Base-by-base conservation (phyloP, 2,329 filamentous ascomycete species). In the Huntiella savannae region DNA sequence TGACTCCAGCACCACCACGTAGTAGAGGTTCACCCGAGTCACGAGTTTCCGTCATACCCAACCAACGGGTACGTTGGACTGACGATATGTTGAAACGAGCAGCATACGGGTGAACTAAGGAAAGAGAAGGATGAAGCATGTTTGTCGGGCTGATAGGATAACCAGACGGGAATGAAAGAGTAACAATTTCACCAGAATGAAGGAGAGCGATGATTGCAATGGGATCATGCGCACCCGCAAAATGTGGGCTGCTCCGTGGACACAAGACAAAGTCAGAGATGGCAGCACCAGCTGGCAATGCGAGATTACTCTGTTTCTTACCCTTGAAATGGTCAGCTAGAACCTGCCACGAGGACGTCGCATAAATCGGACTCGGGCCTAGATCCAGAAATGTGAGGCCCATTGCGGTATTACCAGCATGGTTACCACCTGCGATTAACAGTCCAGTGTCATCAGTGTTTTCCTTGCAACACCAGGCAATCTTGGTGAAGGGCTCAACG, bases 371-470 rank as follows among this genome's bases (percentile, higher is more conserved):
- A 5, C 88, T 95, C 41, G 77, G 64, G 2, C 91, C 91, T 48
- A 98, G 68, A 53, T 98, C 91, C 48, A 96, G 69, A 53, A 96
- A 88, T 1, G 82, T 93, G 51, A 98, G 62, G 4, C 83, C 84
- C 59, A 82, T 86, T 4, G 76, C 71, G 4, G 74, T 67, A 35
- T 76, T 70, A 13, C 79, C 78, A 0, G 73, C 70, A 1, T 73
- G 67, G 51, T 80, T 73, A 4, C 91, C 91, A 28, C 91, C 91
- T 2, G 86, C 82, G 47, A 98, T 71, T 35, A 98, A 63, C 17
- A 98, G 68, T 1, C 79, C 88, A 13, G 86, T 96, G 56, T 98
- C 88, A 55, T 98, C 91, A 0, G 86, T 81, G 56, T 96, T 93
- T 50, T 79, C 71, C 59, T 95, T 95, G 48, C 84, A 88, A 62